Evolutionary conservation across 2,329 filamentous ascomycete species (phyloP), one percentile per base, ranked within the genome.

Genomic region (Fusarium camptoceras): DNA sequence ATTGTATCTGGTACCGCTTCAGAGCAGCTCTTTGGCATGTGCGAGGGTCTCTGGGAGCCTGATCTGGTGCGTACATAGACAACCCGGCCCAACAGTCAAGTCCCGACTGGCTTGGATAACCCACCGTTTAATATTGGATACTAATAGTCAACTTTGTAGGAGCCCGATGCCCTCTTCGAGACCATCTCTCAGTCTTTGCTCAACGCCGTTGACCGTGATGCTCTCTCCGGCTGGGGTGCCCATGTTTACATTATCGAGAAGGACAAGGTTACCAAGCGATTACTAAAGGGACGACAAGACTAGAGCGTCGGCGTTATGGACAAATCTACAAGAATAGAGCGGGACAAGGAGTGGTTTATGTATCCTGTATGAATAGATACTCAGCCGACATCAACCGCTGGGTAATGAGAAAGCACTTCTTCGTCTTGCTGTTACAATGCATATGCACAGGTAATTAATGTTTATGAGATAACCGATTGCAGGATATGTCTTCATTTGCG

Each of bases 211-310:
- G 96, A 99, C 83, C 89, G 96, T 84, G 96, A 99, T 83, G 96
- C 96, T 55, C 87, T 99, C 70, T 98, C 95, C 39, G 96, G 96
- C 72, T 98, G 96, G 96, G 96, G 96, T 80, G 96, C 96, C 41
- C 94, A 99, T 79, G 96, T 99, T 75, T 99, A 98, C 85, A 97
- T 99, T 79, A 97, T 99, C 81, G 96, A 98, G 87, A 99, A 99
- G 89, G 94, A 97, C 85, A 98, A 98, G 92, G 93, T 99, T 70
- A 98, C 96, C 78, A 98, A 98, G 91, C 89, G 96, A 81, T 89
- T 99, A 90, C 86, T 99, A 82, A 98, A 98, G 90, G 94, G 94
- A 79, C 90, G 94, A 86, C 95, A 98, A 85, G 95, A 98, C 81
- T 94, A 93, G 70, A 74, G 57, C 27, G 55, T 53, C 28, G 55